phyloP scores from a whole-genome alignment of 2,329 filamentous ascomycete species.

The Aureobasidium pullulans region DNA sequence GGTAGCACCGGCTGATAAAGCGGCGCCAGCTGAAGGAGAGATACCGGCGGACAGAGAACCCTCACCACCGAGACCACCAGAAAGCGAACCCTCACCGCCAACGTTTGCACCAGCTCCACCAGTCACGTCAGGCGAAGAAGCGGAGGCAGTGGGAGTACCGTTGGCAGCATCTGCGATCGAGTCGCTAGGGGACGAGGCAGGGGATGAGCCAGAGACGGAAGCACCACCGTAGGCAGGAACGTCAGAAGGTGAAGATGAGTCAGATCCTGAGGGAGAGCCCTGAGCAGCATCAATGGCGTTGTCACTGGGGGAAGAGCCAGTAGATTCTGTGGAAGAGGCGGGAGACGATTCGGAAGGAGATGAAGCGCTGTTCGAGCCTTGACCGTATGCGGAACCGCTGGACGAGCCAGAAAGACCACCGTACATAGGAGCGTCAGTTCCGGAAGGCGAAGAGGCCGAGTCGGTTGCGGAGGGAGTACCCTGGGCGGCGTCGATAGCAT shows the following conservation, averaged over 20 bases:
- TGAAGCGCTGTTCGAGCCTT: not conserved
- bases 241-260: too few relatives aligned
- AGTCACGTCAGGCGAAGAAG: conserved; percentile 30
- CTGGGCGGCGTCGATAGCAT: not conserved
- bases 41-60: not conserved
- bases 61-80: not conserved
- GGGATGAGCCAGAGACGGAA: not conserved
- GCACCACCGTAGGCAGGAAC: not conserved
- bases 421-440: not conserved
- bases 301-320: not conserved
- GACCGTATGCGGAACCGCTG: not conserved
- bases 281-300: not conserved
- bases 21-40: not conserved
- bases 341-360: conserved; percentile 3
- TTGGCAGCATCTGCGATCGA: conserved; percentile 35
- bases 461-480: not conserved
- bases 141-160: conserved; percentile 29
- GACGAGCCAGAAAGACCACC: not conserved
- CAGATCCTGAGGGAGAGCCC: too few relatives aligned
- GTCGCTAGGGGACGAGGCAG: not conserved
- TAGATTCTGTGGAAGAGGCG: not conserved
- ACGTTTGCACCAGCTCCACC: not conserved
- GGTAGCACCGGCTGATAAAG: not conserved
- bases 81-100: not conserved
- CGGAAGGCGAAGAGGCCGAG: not conserved